Evolutionary conservation across 164 flowering plant species (phyloP).

Genomic region (Aristolochia californica): DNA sequence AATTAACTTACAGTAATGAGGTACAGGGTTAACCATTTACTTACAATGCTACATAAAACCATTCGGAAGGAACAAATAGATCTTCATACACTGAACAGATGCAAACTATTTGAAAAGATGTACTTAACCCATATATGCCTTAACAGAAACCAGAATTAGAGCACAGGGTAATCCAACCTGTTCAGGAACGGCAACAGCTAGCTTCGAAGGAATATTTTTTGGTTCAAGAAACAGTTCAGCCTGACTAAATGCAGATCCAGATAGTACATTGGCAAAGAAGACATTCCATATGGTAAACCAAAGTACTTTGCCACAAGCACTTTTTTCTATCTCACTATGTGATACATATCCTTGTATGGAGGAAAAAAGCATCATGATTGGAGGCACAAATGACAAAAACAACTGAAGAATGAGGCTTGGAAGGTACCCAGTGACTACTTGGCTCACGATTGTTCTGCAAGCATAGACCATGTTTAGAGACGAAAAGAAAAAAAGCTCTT

Average conservation of each 20-base stretch:
- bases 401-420: conserved; percentile 84
- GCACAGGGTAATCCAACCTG: conserved; percentile 37
- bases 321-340: conserved; percentile 56
- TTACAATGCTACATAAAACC: no score
- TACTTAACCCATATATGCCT: no score
- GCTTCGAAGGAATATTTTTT: conserved; percentile 45
- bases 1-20: no score
- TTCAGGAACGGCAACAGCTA: conserved; percentile 76
- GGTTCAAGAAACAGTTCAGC: conserved; percentile 52
- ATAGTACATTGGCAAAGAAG: conserved; percentile 81
- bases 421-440: conserved; percentile 88
- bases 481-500: no score
- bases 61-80: no score
- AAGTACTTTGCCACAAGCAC: conserved; percentile 72
- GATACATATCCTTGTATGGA: conserved; percentile 78
- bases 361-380: conserved; percentile 67
- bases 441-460: conserved; percentile 63
- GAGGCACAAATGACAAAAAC: conserved; percentile 65
- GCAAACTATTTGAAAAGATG: no score
- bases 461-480: not conserved
- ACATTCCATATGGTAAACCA: conserved; percentile 87
- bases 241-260: conserved; percentile 55
- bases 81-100: no score
- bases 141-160: no score
- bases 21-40: no score